These are phyloP conservation scores for Suhomyces ambrosiae DNA, from an alignment of 1,139 yeast species.

Conservation along the genomic window DNA sequence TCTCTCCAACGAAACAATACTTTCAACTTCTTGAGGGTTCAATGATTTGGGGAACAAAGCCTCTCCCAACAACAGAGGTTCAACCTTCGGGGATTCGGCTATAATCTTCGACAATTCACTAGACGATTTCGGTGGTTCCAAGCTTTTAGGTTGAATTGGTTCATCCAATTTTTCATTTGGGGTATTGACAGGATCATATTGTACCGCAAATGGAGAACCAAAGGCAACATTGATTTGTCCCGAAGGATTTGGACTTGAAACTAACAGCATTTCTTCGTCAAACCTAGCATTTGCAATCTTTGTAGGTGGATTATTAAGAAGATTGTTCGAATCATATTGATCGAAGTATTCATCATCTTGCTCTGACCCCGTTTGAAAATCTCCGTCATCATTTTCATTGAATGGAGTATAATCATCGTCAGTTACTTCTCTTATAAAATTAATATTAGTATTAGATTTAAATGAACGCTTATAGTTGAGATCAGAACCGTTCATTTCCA, in stretches of 20 bases:
- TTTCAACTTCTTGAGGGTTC: constrained; percentile 68
- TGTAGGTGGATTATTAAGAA: constrained; percentile 31
- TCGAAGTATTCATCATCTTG: constrained; percentile 18
- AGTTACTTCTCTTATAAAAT: constrained; percentile 39
- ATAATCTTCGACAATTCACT: constrained; percentile 12
- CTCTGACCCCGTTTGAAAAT: constrained; percentile 1
- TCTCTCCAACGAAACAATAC: constrained; percentile 71
- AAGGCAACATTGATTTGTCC: constrained; percentile 20
- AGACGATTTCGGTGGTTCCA: constrained; percentile 9
- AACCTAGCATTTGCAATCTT: constrained; percentile 25
- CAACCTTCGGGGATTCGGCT: constrained; percentile 3
- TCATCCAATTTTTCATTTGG: constrained; percentile 4
- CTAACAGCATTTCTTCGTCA: constrained; percentile 35
- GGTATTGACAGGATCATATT: constrained; percentile 18
- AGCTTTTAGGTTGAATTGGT: constrained; percentile 4
- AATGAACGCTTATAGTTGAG: constrained; percentile 11
- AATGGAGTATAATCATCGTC: constrained; percentile 24
- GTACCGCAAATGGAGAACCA: constrained; percentile 40
- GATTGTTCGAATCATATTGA: constrained; percentile 28
- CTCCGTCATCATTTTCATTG: constrained; percentile 4
- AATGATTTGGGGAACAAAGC: constrained; percentile 71
- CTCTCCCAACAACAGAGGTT: constrained; percentile 50
- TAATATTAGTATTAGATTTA: constrained; percentile 27
- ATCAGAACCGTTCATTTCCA: constrained; percentile 5
- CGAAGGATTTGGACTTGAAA: constrained; percentile 11